These are phyloP conservation scores for Chamaecrista fasciculata DNA, from an alignment of 306 rosid species.

Conservation along the genomic window DNA sequence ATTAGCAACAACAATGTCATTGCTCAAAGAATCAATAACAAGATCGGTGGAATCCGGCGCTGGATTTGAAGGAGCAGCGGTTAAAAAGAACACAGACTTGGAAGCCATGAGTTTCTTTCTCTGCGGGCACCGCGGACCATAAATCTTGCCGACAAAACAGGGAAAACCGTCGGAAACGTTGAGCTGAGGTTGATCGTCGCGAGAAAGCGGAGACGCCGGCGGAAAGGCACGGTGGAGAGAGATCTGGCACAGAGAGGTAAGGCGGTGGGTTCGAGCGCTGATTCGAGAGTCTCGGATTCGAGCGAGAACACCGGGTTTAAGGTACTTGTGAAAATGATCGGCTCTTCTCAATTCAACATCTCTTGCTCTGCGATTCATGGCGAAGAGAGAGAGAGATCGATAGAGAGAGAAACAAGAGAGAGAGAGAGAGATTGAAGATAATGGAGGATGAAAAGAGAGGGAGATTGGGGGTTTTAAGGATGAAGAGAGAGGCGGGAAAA, in stretches of 20 bases:
- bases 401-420: not conserved
- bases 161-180: conserved; percentile 45
- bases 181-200: conserved; percentile 8
- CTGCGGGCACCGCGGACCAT: conserved; percentile 55
- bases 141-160: conserved; percentile 43
- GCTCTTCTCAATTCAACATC: conserved; percentile 14
- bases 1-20: conserved; percentile 49
- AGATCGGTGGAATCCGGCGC: conserved; percentile 41
- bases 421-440: not conserved
- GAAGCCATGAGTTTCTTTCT: conserved; percentile 59
- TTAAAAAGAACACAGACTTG: conserved; percentile 40
- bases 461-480: conserved; percentile 28
- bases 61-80: conserved; percentile 29
- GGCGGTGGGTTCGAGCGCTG: conserved; percentile 61
- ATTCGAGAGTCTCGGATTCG: conserved; percentile 80
- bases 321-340: conserved; percentile 62
- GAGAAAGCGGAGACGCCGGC: conserved; percentile 23
- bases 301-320: conserved; percentile 87
- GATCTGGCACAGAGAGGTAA: conserved; percentile 33
- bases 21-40: conserved; percentile 39
- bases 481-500: conserved; percentile 35
- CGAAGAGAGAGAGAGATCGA: conserved; percentile 2
- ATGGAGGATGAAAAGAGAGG: not conserved
- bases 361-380: conserved; percentile 62
- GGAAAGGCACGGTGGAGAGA: conserved; percentile 20